These are phyloP conservation scores for Sicyos baderoa DNA, from an alignment of 306 rosid genomes.

Conservation along the genomic window DNA sequence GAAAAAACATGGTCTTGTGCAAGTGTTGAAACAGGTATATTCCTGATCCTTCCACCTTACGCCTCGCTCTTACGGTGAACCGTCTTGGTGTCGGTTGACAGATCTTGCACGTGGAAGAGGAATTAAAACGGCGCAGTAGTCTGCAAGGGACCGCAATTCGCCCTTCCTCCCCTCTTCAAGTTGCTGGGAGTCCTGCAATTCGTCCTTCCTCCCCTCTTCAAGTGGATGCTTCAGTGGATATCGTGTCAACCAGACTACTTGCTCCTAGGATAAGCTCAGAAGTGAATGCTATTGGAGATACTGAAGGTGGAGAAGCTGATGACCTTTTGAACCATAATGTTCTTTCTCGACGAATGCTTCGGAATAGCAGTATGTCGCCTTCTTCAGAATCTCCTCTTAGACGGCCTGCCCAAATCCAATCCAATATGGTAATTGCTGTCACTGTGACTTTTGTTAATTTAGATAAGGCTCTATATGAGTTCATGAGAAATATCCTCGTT, in stretches of 20 bases:
- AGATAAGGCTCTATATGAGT: neutral
- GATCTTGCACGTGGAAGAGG: slow-evolving; percentile 92
- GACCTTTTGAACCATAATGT: slow-evolving; percentile 44
- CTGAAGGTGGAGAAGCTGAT: slow-evolving; percentile 71
- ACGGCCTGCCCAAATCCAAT: slow-evolving; percentile 47
- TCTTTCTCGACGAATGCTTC: slow-evolving; percentile 45
- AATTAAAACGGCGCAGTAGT: slow-evolving; percentile 56
- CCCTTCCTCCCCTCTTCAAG: slow-evolving; percentile 47
- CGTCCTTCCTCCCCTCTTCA: slow-evolving; percentile 51
- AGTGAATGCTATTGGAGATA: slow-evolving; percentile 47
- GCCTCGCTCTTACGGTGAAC: neutral
- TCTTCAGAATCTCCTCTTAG: slow-evolving; percentile 88
- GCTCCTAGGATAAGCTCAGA: slow-evolving; percentile 48
- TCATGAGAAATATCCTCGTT: neutral
- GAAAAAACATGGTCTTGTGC: slow-evolving; percentile 76
- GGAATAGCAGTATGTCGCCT: slow-evolving; percentile 71
- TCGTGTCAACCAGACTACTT: slow-evolving; percentile 48
- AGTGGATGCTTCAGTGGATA: slow-evolving; percentile 54
- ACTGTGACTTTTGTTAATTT: neutral
- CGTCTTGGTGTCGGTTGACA: slow-evolving; percentile 29
- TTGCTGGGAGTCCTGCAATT: too few relatives aligned
- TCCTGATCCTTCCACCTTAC: neutral
- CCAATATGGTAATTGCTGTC: slow-evolving; percentile 46
- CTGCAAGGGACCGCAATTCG: slow-evolving; percentile 43
- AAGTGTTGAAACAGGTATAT: slow-evolving; percentile 75